phyloP scores from a whole-genome alignment of 495 filamentous ascomycete species.

The Hypoxylon fragiforme region DNA sequence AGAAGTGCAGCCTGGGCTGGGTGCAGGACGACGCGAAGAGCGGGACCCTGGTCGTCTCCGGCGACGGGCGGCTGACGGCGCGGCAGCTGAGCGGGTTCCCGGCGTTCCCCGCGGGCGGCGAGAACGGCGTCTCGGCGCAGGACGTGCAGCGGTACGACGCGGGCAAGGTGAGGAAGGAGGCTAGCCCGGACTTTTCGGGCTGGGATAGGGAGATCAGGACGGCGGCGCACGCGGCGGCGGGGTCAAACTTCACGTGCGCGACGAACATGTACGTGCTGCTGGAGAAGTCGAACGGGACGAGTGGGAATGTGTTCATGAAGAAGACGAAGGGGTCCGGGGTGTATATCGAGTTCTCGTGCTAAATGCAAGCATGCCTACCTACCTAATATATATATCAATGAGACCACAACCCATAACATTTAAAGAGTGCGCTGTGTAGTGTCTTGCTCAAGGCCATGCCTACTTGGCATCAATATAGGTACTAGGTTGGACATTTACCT shows the following conservation, averaged over 20 bases:
- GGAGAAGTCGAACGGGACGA: conserved; percentile 10
- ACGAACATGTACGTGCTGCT: conserved; percentile 9
- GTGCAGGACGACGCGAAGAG: conserved; percentile 5
- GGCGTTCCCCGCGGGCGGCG: background rate
- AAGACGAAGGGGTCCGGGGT: conserved; percentile 7
- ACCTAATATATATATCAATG: no score
- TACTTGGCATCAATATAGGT: no score
- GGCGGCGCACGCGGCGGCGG: conserved; percentile 7
- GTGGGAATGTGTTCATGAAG: conserved; percentile 21
- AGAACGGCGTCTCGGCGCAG: conserved; percentile 1
- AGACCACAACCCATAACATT: no score
- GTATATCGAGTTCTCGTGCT: conserved; percentile 14
- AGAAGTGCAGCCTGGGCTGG: conserved; percentile 16
- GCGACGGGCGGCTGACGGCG: conserved; percentile 5
- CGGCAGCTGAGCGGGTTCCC: conserved; percentile 16
- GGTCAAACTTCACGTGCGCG: conserved; percentile 8
- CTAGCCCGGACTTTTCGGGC: conserved; percentile 13
- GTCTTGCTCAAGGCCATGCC: no score
- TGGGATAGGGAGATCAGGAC: conserved; percentile 15
- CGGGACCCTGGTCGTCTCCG: conserved; percentile 11
- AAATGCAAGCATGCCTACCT: background rate
- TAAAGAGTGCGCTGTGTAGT: background rate
- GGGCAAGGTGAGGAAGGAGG: background rate
- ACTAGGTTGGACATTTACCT: no score
- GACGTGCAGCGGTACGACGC: conserved; percentile 8